Evolutionary conservation across 2,329 filamentous ascomycete species (phyloP).

Genomic region (Diaporthe amygdali): DNA sequence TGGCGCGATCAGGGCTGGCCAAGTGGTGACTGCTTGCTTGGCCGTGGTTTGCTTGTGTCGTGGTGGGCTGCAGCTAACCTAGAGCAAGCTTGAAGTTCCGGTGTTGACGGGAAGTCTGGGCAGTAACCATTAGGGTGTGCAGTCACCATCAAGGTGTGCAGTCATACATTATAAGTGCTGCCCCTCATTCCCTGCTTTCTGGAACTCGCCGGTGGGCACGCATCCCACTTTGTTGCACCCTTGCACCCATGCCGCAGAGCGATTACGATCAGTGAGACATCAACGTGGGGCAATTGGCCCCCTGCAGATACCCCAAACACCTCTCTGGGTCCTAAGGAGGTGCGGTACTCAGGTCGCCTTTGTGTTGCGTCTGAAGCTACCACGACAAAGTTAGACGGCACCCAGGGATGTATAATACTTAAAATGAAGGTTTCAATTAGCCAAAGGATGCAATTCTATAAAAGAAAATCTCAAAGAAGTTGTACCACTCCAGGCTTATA

Average conservation of each 20-base stretch:
- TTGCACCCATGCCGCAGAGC: not conserved
- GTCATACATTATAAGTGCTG: not conserved
- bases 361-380: not conserved
- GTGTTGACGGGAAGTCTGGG: not conserved
- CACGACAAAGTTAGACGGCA: no score
- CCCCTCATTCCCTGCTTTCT: not conserved
- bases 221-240: not conserved
- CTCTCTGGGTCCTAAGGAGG: not conserved
- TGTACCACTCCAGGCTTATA: not conserved
- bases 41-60: not conserved
- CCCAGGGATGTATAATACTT: no score
- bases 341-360: not conserved
- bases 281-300: not conserved
- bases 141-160: not conserved
- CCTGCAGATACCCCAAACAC: not conserved
- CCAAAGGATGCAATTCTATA: not conserved
- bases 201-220: not conserved
- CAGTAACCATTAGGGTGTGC: no score
- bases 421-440: no score
- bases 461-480: not conserved
- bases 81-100: not conserved
- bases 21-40: not conserved
- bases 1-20: slow-evolving; percentile 34
- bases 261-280: not conserved
- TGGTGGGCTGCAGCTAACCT: not conserved